These are phyloP conservation scores for Pseudopyrenochaeta lycopersici DNA, from an alignment of 2,329 filamentous ascomycete species.

Conservation along the genomic window DNA sequence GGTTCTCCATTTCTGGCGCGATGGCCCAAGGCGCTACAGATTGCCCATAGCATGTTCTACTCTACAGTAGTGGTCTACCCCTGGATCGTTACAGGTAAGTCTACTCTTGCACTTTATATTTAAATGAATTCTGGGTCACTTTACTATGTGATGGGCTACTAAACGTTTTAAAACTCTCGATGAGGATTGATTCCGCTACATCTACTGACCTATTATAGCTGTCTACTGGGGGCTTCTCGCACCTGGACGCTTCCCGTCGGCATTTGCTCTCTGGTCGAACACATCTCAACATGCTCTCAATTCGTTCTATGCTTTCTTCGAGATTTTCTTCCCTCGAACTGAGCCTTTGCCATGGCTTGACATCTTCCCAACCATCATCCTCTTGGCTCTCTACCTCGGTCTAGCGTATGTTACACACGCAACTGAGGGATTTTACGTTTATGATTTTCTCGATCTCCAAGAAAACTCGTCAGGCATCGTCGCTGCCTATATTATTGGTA, in stretches of 20 bases:
- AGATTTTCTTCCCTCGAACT: constrained; percentile 75
- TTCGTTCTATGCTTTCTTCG: constrained; percentile 75
- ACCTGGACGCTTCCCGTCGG: constrained; percentile 40
- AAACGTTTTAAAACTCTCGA: not conserved
- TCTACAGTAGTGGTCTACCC: constrained; percentile 54
- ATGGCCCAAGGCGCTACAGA: constrained; percentile 50
- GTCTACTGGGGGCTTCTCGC: constrained; percentile 55
- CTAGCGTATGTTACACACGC: constrained; percentile 78
- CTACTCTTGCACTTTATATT: not conserved
- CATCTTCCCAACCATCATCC: constrained; percentile 71
- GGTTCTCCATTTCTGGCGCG: constrained; percentile 47
- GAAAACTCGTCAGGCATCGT: constrained; percentile 63
- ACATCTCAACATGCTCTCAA: constrained; percentile 81
- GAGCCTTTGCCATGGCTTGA: constrained; percentile 70
- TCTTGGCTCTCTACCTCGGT: constrained; percentile 75
- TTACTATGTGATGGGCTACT: not conserved
- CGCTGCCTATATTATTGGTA: constrained; percentile 68
- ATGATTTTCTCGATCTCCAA: constrained; percentile 74
- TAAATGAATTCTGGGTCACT: not conserved
- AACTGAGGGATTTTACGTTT: constrained; percentile 78
- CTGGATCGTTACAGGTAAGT: constrained; percentile 56
- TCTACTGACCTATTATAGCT: constrained; percentile 36
- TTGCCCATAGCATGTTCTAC: constrained; percentile 53
- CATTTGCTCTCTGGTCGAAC: constrained; percentile 63
- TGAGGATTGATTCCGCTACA: not conserved